phyloP scores from a whole-genome alignment of 371 early-diverging fungal genomes.

The Syncephalastrum contaminatum region DNA sequence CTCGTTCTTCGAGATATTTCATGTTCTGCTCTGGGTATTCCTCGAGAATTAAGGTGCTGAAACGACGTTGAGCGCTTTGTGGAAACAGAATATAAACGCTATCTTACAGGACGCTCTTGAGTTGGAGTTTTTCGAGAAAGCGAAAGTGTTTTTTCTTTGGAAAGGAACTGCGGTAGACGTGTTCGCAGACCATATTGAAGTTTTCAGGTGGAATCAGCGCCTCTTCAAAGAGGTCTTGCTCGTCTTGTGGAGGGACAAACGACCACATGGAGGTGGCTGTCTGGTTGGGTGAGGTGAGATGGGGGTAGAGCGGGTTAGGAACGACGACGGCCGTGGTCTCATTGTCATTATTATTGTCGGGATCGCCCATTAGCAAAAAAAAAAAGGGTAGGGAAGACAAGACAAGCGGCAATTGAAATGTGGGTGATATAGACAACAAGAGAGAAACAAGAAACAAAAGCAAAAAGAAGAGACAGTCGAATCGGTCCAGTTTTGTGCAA shows the following conservation, averaged over 20 bases:
- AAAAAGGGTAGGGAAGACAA: too few relatives aligned
- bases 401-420: too few relatives aligned
- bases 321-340: too few relatives aligned
- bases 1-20: conserved; percentile 84
- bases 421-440: too few relatives aligned
- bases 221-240: conserved; percentile 51
- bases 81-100: not conserved
- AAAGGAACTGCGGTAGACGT: conserved; percentile 90
- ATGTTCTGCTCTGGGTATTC: conserved; percentile 94
- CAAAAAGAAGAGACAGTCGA: too few relatives aligned
- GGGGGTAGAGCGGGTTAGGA: too few relatives aligned
- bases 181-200: conserved; percentile 90
- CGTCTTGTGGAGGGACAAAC: conserved; percentile 28
- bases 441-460: too few relatives aligned
- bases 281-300: too few relatives aligned
- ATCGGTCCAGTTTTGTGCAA: too few relatives aligned
- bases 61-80: not conserved
- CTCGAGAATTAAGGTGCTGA: conserved; percentile 86
- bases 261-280: too few relatives aligned
- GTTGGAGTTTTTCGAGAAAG: conserved; percentile 87
- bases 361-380: too few relatives aligned
- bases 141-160: conserved; percentile 88
- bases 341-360: too few relatives aligned
- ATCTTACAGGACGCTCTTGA: conserved; percentile 83
- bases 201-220: conserved; percentile 87